Evolutionary conservation across 1,284 basidiomycete genomes (phyloP).

Genomic region (Apiotrichum gamsii): DNA sequence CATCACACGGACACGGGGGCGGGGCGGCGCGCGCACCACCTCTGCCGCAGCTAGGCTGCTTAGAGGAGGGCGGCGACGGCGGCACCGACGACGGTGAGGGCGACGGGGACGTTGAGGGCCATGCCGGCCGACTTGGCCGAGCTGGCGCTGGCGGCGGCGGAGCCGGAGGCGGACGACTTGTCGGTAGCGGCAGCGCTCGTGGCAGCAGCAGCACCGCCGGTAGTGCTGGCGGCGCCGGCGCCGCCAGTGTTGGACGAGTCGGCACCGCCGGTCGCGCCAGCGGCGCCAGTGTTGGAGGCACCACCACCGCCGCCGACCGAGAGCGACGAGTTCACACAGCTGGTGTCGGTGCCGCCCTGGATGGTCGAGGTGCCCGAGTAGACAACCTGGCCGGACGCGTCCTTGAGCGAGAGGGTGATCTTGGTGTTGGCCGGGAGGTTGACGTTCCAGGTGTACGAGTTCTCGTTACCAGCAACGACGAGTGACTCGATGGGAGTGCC

Average conservation of each 20-base stretch:
- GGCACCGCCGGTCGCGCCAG: neutral
- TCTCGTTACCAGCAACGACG: constrained; percentile 35
- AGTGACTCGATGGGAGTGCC: constrained; percentile 54
- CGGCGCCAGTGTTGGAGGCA: neutral
- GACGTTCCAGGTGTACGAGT: constrained; percentile 58
- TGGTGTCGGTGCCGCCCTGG: constrained; percentile 45
- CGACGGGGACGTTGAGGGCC: neutral
- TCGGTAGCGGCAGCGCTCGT: neutral
- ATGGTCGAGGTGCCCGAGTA: constrained; percentile 58
- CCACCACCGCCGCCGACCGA: constrained; percentile 5
- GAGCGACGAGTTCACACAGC: constrained; percentile 21
- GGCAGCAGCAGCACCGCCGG: neutral
- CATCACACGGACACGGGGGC: no score
- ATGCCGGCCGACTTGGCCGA: neutral
- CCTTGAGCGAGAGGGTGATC: constrained; percentile 36
- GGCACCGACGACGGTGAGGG: neutral
- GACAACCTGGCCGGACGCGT: constrained; percentile 50
- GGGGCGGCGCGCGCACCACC: no score
- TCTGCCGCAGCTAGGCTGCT: no score
- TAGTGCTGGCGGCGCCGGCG: neutral
- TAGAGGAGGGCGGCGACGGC: neutral
- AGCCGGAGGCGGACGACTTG: neutral
- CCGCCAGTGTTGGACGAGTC: neutral
- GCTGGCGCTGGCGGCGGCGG: neutral
- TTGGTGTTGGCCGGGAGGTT: constrained; percentile 53